Conservation (phyloP, 192 early-diverging fungal genomes). For the Entophlyctis luteolus region DNA sequence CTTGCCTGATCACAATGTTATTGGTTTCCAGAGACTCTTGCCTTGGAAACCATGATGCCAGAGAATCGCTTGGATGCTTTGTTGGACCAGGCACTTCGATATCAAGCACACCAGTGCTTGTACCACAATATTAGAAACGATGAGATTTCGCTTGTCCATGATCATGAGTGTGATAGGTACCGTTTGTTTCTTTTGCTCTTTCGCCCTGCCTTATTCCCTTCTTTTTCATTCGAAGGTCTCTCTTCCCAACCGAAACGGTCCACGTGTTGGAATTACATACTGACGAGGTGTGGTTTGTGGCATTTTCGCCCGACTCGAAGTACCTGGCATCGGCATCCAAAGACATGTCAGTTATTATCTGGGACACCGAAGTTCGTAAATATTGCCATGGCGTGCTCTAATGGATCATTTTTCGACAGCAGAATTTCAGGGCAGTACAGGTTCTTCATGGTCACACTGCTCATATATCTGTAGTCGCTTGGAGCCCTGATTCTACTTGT, state of each 20-base stretch:
- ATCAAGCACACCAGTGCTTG: slow-evolving; percentile 73
- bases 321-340: slow-evolving; percentile 88
- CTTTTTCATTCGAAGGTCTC: neutral
- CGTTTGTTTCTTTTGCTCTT: no score
- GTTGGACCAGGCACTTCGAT: slow-evolving; percentile 71
- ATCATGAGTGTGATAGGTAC: slow-evolving; percentile 75
- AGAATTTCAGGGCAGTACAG: slow-evolving; percentile 58
- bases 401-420: neutral
- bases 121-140: slow-evolving; percentile 74
- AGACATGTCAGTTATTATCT: slow-evolving; percentile 84
- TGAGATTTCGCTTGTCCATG: slow-evolving; percentile 58
- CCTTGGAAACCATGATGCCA: slow-evolving; percentile 82
- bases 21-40: slow-evolving; percentile 61
- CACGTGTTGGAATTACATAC: slow-evolving; percentile 58
- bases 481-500: slow-evolving; percentile 80
- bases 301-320: slow-evolving; percentile 83
- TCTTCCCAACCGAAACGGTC: slow-evolving; percentile 22
- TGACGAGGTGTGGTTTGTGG: slow-evolving; percentile 95
- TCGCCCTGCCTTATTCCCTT: neutral
- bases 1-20: slow-evolving; percentile 34
- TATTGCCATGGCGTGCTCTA: slow-evolving; percentile 1
- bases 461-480: slow-evolving; percentile 79
- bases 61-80: slow-evolving; percentile 77
- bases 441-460: slow-evolving; percentile 59
- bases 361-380: slow-evolving; percentile 65